Percentiles rank a stretch among this genome's conserved stretches.
phyloP scores from a whole-genome alignment of 176 grass and related monocot genomes.

The Metroxylon sagu region DNA sequence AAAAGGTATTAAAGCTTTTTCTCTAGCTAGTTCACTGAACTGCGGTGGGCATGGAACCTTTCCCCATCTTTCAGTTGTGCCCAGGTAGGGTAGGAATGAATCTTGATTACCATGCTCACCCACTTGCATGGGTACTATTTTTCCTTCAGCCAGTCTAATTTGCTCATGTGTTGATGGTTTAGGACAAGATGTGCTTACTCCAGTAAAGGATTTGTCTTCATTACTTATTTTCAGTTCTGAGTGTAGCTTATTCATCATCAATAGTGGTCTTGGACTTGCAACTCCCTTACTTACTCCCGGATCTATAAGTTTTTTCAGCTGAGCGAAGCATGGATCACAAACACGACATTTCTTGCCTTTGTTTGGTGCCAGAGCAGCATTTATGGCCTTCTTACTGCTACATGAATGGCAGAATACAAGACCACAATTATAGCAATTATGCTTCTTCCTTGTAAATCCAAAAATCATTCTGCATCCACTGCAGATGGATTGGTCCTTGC shows the following conservation, averaged over 20 bases:
- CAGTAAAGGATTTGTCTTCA: slow-evolving; percentile 35
- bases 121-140: slow-evolving; percentile 23
- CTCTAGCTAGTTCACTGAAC: slow-evolving; percentile 38
- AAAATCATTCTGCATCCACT: slow-evolving; percentile 64
- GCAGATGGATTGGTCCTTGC: slow-evolving; percentile 70
- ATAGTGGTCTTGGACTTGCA: slow-evolving; percentile 16
- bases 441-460: slow-evolving; percentile 78
- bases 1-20: slow-evolving; percentile 21
- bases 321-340: slow-evolving; percentile 64
- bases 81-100: not conserved
- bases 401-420: slow-evolving; percentile 75
- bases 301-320: slow-evolving; percentile 39
- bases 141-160: slow-evolving; percentile 37
- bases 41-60: slow-evolving; percentile 57
- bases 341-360: slow-evolving; percentile 60
- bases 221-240: slow-evolving; percentile 25
- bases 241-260: slow-evolving; percentile 19
- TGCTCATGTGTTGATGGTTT: slow-evolving; percentile 60
- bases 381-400: slow-evolving; percentile 57
- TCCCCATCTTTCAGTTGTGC: slow-evolving; percentile 60
- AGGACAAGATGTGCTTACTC: slow-evolving; percentile 49
- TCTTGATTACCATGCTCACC: slow-evolving; percentile 26
- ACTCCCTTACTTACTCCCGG: slow-evolving; percentile 6
- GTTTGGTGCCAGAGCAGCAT: slow-evolving; percentile 61
- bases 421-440: slow-evolving; percentile 92